These are phyloP conservation scores for Luffa aegyptiaca DNA, from an alignment of 306 rosid species.

Conservation along the genomic window DNA sequence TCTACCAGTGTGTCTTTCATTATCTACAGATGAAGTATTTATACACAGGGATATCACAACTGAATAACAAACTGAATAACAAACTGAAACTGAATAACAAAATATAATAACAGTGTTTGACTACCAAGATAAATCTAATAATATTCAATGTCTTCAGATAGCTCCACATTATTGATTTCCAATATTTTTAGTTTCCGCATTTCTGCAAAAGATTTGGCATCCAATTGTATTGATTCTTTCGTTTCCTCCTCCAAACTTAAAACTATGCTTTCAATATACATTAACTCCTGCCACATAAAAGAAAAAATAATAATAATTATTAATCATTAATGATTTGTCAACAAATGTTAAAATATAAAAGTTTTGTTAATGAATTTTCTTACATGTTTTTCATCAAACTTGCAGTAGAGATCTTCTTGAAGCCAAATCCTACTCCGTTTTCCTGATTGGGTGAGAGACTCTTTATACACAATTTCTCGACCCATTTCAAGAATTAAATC, in stretches of 20 bases:
- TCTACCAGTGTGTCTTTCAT: too few relatives aligned
- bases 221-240: background rate
- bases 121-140: too few relatives aligned
- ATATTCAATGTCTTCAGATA: background rate
- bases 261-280: constrained; percentile 1
- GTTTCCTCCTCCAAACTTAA: background rate
- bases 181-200: too few relatives aligned
- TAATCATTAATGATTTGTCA: background rate
- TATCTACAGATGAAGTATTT: too few relatives aligned
- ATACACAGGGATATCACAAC: too few relatives aligned
- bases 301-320: background rate
- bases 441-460: background rate
- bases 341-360: background rate
- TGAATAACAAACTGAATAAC: too few relatives aligned
- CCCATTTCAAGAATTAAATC: constrained; percentile 6
- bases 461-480: background rate
- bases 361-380: background rate
- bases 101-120: too few relatives aligned
- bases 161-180: too few relatives aligned
- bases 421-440: constrained; percentile 10
- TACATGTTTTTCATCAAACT: background rate
- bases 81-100: too few relatives aligned
- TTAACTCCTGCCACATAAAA: background rate
- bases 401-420: background rate
- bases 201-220: too few relatives aligned